These are phyloP conservation scores for Cylindrodendrum hubeiense DNA, from an alignment of 2,329 filamentous ascomycete species.

Conservation along the genomic window DNA sequence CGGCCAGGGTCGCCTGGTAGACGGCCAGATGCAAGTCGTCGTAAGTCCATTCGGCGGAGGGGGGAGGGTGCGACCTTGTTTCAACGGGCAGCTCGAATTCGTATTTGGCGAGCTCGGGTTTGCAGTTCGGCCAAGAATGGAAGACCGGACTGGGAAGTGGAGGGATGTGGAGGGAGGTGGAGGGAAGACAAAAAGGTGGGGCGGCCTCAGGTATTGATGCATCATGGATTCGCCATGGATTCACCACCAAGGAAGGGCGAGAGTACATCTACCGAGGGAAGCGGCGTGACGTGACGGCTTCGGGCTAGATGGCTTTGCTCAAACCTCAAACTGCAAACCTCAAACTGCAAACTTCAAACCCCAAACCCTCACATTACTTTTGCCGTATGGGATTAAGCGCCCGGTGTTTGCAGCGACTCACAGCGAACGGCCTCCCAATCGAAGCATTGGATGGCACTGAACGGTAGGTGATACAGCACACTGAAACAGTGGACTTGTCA, in stretches of 20 bases:
- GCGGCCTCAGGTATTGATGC: slow-evolving; percentile 3
- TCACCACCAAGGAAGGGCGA: background rate
- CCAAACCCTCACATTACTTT: background rate
- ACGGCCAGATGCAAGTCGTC: too few species aligned
- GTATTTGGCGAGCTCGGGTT: background rate
- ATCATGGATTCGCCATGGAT: background rate
- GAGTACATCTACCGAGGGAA: too few species aligned
- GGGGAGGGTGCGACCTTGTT: background rate
- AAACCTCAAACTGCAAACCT: too few species aligned
- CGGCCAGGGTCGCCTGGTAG: too few species aligned
- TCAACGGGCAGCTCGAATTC: background rate
- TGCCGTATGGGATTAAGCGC: background rate
- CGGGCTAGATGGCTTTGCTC: background rate
- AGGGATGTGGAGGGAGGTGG: too few species aligned
- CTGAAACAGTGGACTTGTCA: slow-evolving; percentile 3
- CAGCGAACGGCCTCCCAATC: background rate
- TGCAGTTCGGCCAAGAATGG: background rate
- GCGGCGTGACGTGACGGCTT: background rate
- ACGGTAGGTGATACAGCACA: background rate
- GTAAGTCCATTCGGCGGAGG: slow-evolving; percentile 14
- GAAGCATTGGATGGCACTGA: slow-evolving; percentile 7
- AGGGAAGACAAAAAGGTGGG: background rate
- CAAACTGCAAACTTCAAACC: too few species aligned
- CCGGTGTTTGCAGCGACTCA: background rate
- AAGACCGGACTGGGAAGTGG: background rate